Base-by-base conservation (phyloP, 139 green algal genomes). In the Picochlorum sp. region DNA sequence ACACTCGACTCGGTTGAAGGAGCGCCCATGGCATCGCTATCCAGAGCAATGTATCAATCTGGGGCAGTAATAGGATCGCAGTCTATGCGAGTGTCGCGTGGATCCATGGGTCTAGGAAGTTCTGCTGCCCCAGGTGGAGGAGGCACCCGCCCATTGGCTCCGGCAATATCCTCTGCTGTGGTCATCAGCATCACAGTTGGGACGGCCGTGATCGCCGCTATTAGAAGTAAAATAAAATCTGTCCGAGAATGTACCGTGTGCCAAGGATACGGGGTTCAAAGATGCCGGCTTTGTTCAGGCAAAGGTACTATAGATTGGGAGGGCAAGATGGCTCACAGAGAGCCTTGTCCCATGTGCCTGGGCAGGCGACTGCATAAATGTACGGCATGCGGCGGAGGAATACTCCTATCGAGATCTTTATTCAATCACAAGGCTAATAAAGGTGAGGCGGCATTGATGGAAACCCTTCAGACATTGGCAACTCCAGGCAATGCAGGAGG, bases 331-430 rank as follows among this genome's bases (percentile, higher is more conserved):
- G 45, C 28, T 24, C 61, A 75, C 47, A 50, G 55, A 52, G 67
- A 78, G 47, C 67, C 68, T 21, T 78, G 72, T 23, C 72, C 72
- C 13, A 64, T 71, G 60, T 77, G 71, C 49, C 45, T 78, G 13
- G 72, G 72, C 11, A 68, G 62, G 28, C 41, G 72, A 20, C 65
- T 68, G 44, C 65, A 69, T 34, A 26, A 26, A 20, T 78, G 72
- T 47, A 18, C 30, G 16, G 31, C 57, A 26, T 78, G 72, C n/a
- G 72, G 72, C 18, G 72, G 72, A 20, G 60, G 34, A 21, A 52
- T 59, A 13, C 66, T 70, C 31, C 44, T 65, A 24, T 28, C 51
- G 5, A 37, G 66, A 18, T 52, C 49, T 47, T 58, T 70, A 16
- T 78, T 78, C 26, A 49, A 18, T 26, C 71, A 78, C 24, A 62